Evolutionary conservation across 306 rosid species (phyloP), one percentile per base, ranked within the genome.

Genomic region (Ceratonia siliqua): DNA sequence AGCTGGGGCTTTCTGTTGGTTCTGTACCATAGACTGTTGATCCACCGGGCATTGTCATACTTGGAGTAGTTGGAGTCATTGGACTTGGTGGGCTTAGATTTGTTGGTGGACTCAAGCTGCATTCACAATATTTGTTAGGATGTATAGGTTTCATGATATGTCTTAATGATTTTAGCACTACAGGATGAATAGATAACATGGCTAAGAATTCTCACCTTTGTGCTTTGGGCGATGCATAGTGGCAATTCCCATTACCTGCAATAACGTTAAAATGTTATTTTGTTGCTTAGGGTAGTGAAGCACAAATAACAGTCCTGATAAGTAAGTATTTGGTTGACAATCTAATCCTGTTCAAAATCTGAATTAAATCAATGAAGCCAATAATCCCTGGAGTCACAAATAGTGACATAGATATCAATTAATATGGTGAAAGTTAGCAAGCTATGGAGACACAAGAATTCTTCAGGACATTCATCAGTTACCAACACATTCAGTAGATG

Each of bases 171-270:
- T 77, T 43, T 13, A 15, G 15, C 74, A 72, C 32, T 7, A 35
- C 27, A 28, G 35, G 48, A 32, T 65, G 73, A 81, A 49, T 38
- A 76, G 78, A 42, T 30, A 68, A 49, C 53, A 66, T 20, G 67
- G 79, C 10, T 33, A 75, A 20, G 70, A 79, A 76, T 48, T 63
- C 61, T 85, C 82, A 92, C 99, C 93, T 90, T 74, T 87, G 45
- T 64, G 90, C 22, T 82, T 88, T 64, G 74, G 95, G 62, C 14
- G 92, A 86, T 70, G 94, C 27, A 49, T 22, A 95, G 79, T 22
- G 97, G 83, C 99, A 95, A 82, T 75, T 90, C 32, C 97, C 98
- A 30, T 45, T 84, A 78, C 98, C 99, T 95, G 94, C 85, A 85
- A 78, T 39, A 24, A 78, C 53, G 13, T 74, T 8, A 69, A 9